Conservation (phyloP, 2,329 filamentous ascomycete genomes). For the Dactylellina drechsleri region DNA sequence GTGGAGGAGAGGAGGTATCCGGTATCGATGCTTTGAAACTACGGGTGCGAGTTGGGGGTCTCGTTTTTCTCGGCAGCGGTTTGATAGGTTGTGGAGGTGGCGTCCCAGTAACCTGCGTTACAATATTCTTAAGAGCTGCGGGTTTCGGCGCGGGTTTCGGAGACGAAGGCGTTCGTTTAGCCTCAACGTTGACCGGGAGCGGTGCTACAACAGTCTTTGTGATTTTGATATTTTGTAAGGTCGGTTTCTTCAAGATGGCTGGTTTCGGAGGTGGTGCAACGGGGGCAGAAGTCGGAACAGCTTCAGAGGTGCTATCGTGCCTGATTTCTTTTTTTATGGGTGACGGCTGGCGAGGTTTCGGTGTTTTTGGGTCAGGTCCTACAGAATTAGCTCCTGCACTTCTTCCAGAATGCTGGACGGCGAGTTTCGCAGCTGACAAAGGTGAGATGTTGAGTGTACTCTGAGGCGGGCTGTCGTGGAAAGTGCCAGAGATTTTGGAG, state of each 20-base stretch:
- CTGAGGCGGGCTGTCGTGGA: conserved; percentile 35
- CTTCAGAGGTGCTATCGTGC: conserved; percentile 13
- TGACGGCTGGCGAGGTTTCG: conserved; percentile 46
- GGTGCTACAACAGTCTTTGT: conserved; percentile 16
- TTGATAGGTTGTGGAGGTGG: conserved; percentile 48
- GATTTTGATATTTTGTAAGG: conserved; percentile 38
- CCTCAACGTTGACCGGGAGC: neutral
- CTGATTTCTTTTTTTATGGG: conserved; percentile 48
- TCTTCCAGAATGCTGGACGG: conserved; percentile 51
- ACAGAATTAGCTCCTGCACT: conserved; percentile 31
- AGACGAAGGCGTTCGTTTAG: neutral
- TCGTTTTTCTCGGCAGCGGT: conserved; percentile 32
- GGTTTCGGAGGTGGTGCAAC: conserved; percentile 43
- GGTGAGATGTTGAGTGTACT: conserved; percentile 50
- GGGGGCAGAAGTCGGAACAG: neutral
- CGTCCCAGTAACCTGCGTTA: conserved; percentile 39
- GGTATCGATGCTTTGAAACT: conserved; percentile 14
- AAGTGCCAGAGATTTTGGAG: conserved; percentile 48
- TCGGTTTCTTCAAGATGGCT: conserved; percentile 39
- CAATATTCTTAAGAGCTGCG: conserved; percentile 22
- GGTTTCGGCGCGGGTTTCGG: conserved; percentile 41
- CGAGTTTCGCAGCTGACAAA: conserved; percentile 45
- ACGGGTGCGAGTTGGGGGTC: conserved; percentile 15
- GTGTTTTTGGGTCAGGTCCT: conserved; percentile 16
- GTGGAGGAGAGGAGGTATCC: conserved; percentile 9